Evolutionary conservation across 768 basidiomycete genomes (phyloP), one percentile per base, ranked within the genome.

Genomic region (Chalciporus sphaerocephalus): DNA sequence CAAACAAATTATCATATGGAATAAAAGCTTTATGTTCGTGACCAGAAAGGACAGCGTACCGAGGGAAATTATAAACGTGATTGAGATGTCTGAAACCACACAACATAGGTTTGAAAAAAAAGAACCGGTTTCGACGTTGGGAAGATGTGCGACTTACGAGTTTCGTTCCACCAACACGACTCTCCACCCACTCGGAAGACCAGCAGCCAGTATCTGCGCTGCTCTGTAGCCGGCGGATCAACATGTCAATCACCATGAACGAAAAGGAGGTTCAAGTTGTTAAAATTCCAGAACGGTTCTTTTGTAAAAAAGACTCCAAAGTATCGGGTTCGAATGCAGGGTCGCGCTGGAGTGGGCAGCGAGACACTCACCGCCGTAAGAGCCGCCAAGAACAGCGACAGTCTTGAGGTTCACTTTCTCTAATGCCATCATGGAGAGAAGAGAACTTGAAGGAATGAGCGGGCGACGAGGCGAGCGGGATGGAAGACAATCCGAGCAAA

Each of bases 11-110:
- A 40, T 66, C 62, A 54, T 76, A 80, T 0, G 82, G 80, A 50
- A 84, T 74, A 60, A 85, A 84, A 21, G 80, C 80, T 68, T 83
- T 84, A 63, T 83, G 76, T 61, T 81, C 80, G 52, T 82, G 77
- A 16, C 76, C 74, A 32, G 79, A 70, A 5, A 83, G 69, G 17
- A 81, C 74, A 15, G 79, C 74, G 41, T 75, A 73, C 41, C 81
- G 69, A 4, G 81, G 76, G 32, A 83, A 69, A 23, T 78, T 74
- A 58, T 83, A 85, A 1, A 81, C 70, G 52, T 79, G 74, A 49
- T 77, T 77, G n/a, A 68, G 62, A 50, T 79, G 76, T 20, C 76
- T 78, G 36, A 13, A 27, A 22, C 6, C 15, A 18, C 24, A 11
- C 15, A 13, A 16, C n/a, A 7, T 16, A 2, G 27, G 6, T 28